Evolutionary conservation across 1,139 yeast species (phyloP).

Genomic region (Pichia kudriavzevii): DNA sequence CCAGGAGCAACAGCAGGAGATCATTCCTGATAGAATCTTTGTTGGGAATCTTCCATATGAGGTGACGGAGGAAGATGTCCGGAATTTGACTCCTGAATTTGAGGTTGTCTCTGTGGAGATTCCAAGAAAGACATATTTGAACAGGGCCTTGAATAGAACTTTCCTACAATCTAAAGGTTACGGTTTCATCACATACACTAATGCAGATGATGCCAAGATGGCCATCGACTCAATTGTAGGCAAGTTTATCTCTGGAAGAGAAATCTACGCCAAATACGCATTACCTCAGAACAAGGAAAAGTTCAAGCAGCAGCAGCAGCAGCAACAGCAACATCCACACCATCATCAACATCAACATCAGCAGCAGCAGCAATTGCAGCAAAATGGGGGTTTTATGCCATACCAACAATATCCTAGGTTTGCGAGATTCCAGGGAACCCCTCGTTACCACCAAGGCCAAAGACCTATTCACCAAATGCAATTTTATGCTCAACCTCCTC

Average conservation of each 20-base stretch:
- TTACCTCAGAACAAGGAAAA: conserved; percentile 32
- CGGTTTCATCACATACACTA: conserved; percentile 24
- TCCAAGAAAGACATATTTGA: conserved; percentile 23
- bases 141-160: conserved; percentile 18
- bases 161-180: conserved; percentile 23
- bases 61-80: conserved; percentile 33
- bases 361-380: not conserved
- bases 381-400: too few species aligned
- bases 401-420: conserved; percentile 1
- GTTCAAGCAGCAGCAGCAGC: conserved; percentile 1
- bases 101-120: conserved; percentile 26
- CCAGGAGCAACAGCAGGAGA: conserved; percentile 12
- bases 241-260: conserved; percentile 40
- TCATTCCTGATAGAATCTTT: conserved; percentile 29
- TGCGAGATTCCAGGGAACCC: too few species aligned
- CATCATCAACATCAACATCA: conserved; percentile 1
- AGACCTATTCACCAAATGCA: not conserved
- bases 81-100: conserved; percentile 23
- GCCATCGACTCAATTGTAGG: conserved; percentile 42
- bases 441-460: not conserved
- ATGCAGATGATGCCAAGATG: conserved; percentile 30
- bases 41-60: conserved; percentile 45
- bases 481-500: not conserved
- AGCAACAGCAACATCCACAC: not conserved
- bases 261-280: conserved; percentile 43